Evolutionary conservation across 352 stramenopile genomes (phyloP).

Genomic region (Blastocystis sp.): DNA sequence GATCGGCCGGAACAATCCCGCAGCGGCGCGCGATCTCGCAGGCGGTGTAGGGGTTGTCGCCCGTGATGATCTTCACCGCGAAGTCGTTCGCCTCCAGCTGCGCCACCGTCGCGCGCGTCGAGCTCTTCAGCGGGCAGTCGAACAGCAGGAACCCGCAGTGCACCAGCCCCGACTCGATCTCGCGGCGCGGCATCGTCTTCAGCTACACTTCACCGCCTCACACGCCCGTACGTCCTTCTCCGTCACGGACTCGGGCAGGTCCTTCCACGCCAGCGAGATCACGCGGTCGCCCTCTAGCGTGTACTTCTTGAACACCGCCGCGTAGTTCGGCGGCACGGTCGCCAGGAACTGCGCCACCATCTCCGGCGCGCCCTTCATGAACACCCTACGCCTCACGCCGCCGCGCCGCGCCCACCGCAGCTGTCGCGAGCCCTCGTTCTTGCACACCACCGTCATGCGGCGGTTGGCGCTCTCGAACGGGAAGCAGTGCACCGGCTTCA

Average conservation of each 20-base stretch:
- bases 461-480: constrained; percentile 62
- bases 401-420: background rate
- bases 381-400: constrained; percentile 76
- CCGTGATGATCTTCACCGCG: constrained; percentile 95
- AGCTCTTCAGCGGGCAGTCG: constrained; percentile 88
- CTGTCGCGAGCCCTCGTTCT: background rate
- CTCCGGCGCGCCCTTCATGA: constrained; percentile 96
- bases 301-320: constrained; percentile 76
- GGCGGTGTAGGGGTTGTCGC: constrained; percentile 92
- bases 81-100: constrained; percentile 87
- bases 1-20: constrained; percentile 79
- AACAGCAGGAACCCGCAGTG: constrained; percentile 93
- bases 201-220: constrained; percentile 66
- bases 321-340: constrained; percentile 84
- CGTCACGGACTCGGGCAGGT: constrained; percentile 74
- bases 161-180: constrained; percentile 86
- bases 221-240: constrained; percentile 1
- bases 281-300: constrained; percentile 81
- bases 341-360: constrained; percentile 83
- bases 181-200: constrained; percentile 77
- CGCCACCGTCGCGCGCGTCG: constrained; percentile 88
- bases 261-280: constrained; percentile 90
- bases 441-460: constrained; percentile 59
- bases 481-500: constrained; percentile 65
- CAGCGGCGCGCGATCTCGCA: constrained; percentile 91